Evolutionary conservation across 2,329 filamentous ascomycete genomes (phyloP), one percentile per base, ranked within the genome.

Genomic region (Aspergillus fijiensis): DNA sequence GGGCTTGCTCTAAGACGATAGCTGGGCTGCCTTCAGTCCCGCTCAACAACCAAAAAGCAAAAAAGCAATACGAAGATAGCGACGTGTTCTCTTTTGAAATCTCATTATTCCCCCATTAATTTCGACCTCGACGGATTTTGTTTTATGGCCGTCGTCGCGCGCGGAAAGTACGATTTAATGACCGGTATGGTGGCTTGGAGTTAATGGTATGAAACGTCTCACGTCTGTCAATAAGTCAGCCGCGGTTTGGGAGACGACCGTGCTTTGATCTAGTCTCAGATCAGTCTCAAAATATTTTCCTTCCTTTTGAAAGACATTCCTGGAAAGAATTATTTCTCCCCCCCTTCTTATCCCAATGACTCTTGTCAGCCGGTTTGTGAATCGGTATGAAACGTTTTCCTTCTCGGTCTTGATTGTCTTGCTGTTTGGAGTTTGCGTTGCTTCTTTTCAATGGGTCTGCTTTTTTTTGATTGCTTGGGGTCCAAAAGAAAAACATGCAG

Each of bases 1-100:
- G 66, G 76, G 76, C 50, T 72, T 78, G 50, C 59, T 77, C 65
- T 77, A 62, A 55, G 55, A 12, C 19, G 4, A 19, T 45, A 19
- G 39, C 16, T 52, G 29, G 19, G 39, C 39, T 52, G 29, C 25
- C 31, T 16, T 5, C 35, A 11, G 29, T 52, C 29, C 6, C 39
- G 39, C 14, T 45, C 12, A 45, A 19, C 39, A 16, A 45, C 39
- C 14, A 45, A 45, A 19, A 45, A 45, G 16, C 14, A 45, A 45
- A 29, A 39, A 10, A 49, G 23, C 27, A 51, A 42, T 35, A 50
- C 16, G 12, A 45, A 45, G 39, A 45, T 45, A 45, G 39, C 39
- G n/a, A 45, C 39, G 39, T 45, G 39, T 53, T 31, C 48, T 56
- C 58, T 57, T 29, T 21, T 58, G 55, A 54, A 62, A 65, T 62